Evolutionary conservation across 2,329 filamentous ascomycete species (phyloP), one percentile per base, ranked within the genome.

Genomic region (Myriosclerotinia curreyana): DNA sequence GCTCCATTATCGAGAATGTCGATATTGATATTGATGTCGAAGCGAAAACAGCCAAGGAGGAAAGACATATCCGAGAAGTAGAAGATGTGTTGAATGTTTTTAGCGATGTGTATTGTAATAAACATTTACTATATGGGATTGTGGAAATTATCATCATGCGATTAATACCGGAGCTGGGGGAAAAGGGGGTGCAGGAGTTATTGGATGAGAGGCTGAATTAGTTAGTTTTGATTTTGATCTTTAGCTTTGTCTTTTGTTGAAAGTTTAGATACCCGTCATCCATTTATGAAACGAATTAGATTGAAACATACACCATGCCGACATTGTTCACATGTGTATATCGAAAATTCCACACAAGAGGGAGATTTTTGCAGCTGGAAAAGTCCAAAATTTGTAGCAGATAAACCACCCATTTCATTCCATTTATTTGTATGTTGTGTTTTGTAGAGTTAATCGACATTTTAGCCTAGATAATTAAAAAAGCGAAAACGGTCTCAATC

Each of bases 101-200:
- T 69, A 85, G 84, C 20, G 92, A 97, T 76, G 81, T 83, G 60
- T 96, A 96, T 77, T 89, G 92, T 77, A 99, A 99, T 78, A 96
- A 93, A 78, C 92, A 97, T 77, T 79, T 98, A 40, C 79, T 96
- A 70, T 96, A 96, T 73, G 82, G 86, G 52, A 81, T 95, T 55
- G 78, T 98, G 42, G 95, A 99, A 77, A 77, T 94, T 65, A 75
- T 96, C 2, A 80, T 97, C n/a, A 84, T 92, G 64, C 86, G 89
- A 68, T 76, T 98, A 67, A 84, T 96, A 73, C 95, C 95, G 5
- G 95, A 99, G 78, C 75, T 98, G 71, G 82, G 82, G 62, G 89
- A 91, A 71, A 86, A 85, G 74, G 86, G 86, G 46, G 83, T 91
- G 38, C 80, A 81, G 63, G 90, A 92, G 71, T 77, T 96, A 64